Evolutionary conservation across 805 yeast genomes (phyloP).

Genomic region (Jamesozyma piceae): DNA sequence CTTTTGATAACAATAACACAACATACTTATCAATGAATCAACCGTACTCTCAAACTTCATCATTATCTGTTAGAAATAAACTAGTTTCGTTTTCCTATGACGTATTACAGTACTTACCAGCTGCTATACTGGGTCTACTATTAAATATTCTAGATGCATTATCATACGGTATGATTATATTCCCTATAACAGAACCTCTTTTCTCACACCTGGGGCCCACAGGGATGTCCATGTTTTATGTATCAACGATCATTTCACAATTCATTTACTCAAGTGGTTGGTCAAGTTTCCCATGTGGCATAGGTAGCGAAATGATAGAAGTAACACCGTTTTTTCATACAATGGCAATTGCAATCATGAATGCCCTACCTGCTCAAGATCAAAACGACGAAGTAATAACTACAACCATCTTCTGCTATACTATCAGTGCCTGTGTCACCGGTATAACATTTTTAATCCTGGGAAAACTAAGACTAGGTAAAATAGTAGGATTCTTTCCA

Average conservation of each 20-base stretch:
- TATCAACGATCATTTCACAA: conserved; percentile 85
- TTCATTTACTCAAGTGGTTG: conserved; percentile 83
- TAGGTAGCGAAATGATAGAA: conserved; percentile 97
- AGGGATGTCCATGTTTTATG: conserved; percentile 89
- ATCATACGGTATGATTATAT: conserved; percentile 95
- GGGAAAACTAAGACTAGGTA: conserved; percentile 75
- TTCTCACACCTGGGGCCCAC: conserved; percentile 76
- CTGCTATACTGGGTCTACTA: conserved; percentile 76
- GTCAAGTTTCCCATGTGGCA: conserved; percentile 79
- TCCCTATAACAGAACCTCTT: conserved; percentile 75
- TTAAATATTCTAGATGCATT: conserved; percentile 86
- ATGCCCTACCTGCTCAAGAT: conserved; percentile 33
- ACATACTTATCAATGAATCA: neutral
- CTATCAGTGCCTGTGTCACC: conserved; percentile 74
- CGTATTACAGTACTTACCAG: conserved; percentile 41
- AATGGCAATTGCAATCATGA: conserved; percentile 71
- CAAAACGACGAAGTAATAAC: conserved; percentile 60
- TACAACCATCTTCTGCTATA: conserved; percentile 81
- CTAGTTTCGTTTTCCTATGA: conserved; percentile 4
- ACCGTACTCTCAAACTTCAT: neutral
- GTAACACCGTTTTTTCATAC: conserved; percentile 97
- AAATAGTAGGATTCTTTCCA: conserved; percentile 89
- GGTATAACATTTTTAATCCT: conserved; percentile 70
- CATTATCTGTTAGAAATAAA: conserved; percentile 1
- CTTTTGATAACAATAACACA: neutral